Base-by-base conservation (phyloP, 306 rosid genomes). In the Luffa aegyptiaca region DNA sequence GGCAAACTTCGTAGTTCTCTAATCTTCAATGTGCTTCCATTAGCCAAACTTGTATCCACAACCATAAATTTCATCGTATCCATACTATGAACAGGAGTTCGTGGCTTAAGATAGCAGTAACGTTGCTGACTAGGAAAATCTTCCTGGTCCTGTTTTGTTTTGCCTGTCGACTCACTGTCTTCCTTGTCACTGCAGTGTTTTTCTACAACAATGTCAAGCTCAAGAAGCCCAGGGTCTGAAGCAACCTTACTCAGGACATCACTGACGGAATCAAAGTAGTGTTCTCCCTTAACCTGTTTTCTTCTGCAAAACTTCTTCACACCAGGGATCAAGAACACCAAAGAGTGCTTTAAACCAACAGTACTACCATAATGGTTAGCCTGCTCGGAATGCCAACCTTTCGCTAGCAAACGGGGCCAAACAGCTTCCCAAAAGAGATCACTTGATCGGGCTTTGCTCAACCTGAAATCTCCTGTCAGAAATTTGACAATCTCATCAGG, bases 341-440 rank as follows among this genome's bases (percentile, higher is more conserved):
- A 78, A 79, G 95, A 57, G 72, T 86, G 80, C 85, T 84, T 92
- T 69, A 88, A 84, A 80, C 90, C 80, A 71, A 71, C 44, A 57
- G 88, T 85, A 80, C 73, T 90, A 46, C 84, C 83, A 77, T 83
- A 75, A 85, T 74, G 70, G 63, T 85, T 82, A 57, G 97, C 97
- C 86, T 95, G 96, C 90, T 92, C 98, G 42, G 97, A 95, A 76
- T 91, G 97, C 98, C 98, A 95, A 31, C 98, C 98, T 88, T 93
- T 90, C 11, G 93, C 97, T 52, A 95, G 92, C 83, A 95, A 86
- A 61, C 97, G 97, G 21, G 98, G 98, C 98, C 98, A 95, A 83
- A 95, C 95, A 37, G 98, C 97, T 86, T 92, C 97, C 98, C 98
- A 95, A 68, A 95, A 95, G 61, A 95, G 95, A 78, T 95, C 97